These are phyloP conservation scores for Fusarium burgessii DNA, from an alignment of 2,329 filamentous ascomycete species.

Conservation along the genomic window DNA sequence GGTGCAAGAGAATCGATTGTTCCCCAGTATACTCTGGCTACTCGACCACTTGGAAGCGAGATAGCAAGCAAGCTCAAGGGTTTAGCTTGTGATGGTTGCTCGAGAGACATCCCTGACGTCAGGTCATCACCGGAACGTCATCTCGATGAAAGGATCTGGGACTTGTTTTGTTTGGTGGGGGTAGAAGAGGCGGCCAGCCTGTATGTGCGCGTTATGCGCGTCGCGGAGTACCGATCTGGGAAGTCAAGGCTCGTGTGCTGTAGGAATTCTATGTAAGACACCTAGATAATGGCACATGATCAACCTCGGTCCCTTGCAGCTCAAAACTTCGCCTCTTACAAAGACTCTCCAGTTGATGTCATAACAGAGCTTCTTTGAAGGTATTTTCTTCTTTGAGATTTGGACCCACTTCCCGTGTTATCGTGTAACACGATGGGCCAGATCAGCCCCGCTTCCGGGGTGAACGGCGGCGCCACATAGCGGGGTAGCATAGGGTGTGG, in stretches of 20 bases:
- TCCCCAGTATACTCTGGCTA: conserved; percentile 3
- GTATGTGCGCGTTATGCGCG: conserved; percentile 29
- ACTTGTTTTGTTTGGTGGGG: conserved; percentile 27
- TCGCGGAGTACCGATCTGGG: conserved; percentile 24
- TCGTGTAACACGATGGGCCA: conserved; percentile 4
- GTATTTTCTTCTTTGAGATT: neutral
- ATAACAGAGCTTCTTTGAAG: conserved; percentile 3
- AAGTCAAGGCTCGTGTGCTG: neutral
- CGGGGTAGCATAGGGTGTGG: conserved; percentile 26
- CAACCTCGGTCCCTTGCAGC: conserved; percentile 21
- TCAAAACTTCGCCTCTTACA: neutral
- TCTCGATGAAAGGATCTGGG: conserved; percentile 18
- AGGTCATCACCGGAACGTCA: conserved; percentile 37
- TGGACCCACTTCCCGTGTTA: conserved; percentile 10
- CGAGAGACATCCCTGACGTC: conserved; percentile 30
- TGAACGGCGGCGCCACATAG: conserved; percentile 28
- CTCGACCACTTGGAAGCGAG: conserved; percentile 11
- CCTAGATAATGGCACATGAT: neutral
- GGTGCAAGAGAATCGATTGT: neutral
- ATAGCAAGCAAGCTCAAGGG: neutral
- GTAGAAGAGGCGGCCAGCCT: neutral
- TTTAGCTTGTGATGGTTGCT: conserved; percentile 35
- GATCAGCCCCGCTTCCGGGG: neutral
- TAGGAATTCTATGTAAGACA: neutral
- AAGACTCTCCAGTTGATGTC: neutral